Conservation (phyloP, 2,329 filamentous ascomycete species). For the Botrytis tulipae region DNA sequence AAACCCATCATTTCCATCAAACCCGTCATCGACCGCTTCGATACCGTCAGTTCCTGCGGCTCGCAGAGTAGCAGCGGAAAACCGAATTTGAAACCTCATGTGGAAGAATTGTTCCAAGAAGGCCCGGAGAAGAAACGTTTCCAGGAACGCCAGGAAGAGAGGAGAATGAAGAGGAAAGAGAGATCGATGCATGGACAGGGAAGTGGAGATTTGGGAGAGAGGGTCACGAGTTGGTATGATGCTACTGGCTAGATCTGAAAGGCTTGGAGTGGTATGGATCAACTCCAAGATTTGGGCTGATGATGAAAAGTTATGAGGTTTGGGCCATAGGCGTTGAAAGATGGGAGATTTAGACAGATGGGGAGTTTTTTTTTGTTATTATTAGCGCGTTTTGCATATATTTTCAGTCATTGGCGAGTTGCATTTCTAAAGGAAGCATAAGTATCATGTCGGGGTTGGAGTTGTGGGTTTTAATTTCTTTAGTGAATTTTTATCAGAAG, state of each 20-base stretch:
- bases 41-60: neutral
- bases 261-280: no score
- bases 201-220: neutral
- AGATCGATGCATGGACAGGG: neutral
- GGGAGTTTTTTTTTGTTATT: neutral
- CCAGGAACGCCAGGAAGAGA: neutral
- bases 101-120: neutral
- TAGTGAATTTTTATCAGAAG: neutral
- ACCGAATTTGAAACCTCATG: neutral
- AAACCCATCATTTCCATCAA: neutral
- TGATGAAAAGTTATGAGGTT: no score
- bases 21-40: conserved; percentile 10
- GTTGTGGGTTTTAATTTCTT: conserved; percentile 6
- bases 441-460: neutral
- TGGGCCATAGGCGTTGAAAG: neutral
- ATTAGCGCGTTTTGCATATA: neutral
- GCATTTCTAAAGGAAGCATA: neutral
- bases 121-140: neutral
- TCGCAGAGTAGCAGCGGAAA: neutral
- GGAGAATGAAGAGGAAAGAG: neutral
- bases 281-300: no score
- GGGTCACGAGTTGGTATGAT: conserved; percentile 12
- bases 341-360: neutral
- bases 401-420: neutral
- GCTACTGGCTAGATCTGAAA: neutral